phyloP scores from a whole-genome alignment of 2,329 filamentous ascomycete genomes.

The Tolypocladium pustulatum region DNA sequence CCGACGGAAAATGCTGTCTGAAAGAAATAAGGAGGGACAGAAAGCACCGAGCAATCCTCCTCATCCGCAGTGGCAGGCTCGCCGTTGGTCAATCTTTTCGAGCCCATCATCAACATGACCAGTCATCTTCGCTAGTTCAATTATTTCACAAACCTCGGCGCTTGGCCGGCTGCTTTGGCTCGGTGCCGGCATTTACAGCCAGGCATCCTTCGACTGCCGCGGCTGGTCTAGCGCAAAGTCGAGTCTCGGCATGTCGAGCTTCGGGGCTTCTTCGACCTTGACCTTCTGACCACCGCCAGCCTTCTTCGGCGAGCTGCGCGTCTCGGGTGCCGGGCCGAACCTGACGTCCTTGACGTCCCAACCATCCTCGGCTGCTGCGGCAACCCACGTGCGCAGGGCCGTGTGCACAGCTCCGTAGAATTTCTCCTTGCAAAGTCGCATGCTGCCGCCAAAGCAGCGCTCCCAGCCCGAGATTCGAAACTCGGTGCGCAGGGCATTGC shows the following conservation, averaged over 20 bases:
- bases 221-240: constrained; percentile 33
- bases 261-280: constrained; percentile 45
- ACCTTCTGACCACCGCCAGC: constrained; percentile 26
- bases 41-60: neutral
- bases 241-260: constrained; percentile 49
- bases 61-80: neutral
- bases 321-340: constrained; percentile 47
- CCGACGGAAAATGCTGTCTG: constrained; percentile 1
- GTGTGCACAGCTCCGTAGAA: constrained; percentile 92
- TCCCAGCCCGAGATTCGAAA: constrained; percentile 82
- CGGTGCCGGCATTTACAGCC: constrained; percentile 11
- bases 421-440: constrained; percentile 93
- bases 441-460: constrained; percentile 71
- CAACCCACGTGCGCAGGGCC: constrained; percentile 80
- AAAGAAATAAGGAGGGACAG: constrained; percentile 3
- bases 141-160: neutral
- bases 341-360: constrained; percentile 79
- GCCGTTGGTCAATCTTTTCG: neutral
- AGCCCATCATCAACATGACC: neutral
- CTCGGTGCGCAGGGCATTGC: constrained; percentile 69
- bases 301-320: constrained; percentile 20
- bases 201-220: constrained; percentile 17
- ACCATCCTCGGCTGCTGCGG: constrained; percentile 73
- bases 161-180: neutral
- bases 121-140: neutral